phyloP scores from a whole-genome alignment of 2,329 filamentous ascomycete genomes.

The Neoarthrinium moseri region DNA sequence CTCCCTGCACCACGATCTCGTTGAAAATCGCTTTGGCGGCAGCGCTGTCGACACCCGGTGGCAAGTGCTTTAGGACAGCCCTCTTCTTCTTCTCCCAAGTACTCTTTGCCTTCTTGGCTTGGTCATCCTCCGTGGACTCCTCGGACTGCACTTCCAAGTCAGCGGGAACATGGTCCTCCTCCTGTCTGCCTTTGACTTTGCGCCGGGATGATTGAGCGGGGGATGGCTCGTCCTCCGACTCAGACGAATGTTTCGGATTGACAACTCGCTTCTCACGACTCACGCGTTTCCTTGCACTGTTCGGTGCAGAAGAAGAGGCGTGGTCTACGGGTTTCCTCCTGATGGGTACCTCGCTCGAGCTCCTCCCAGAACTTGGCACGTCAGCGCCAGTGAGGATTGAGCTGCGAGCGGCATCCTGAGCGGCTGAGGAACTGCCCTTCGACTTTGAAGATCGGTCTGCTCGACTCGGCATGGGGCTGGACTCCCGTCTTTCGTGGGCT shows the following conservation, averaged over 20 bases:
- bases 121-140: constrained; percentile 11
- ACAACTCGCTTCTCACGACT: constrained; percentile 9
- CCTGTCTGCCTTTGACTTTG: constrained; percentile 22
- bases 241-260: constrained; percentile 1
- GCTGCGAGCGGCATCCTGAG: constrained; percentile 14
- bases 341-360: constrained; percentile 15
- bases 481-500: constrained; percentile 25
- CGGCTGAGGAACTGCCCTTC: constrained; percentile 15
- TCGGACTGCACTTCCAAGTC: background rate
- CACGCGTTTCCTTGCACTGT: constrained; percentile 21
- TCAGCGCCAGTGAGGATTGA: background rate
- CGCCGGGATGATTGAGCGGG: background rate
- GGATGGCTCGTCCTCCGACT: constrained; percentile 2
- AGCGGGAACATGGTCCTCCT: constrained; percentile 26
- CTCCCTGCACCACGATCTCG: constrained; percentile 90
- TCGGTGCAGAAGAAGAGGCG: constrained; percentile 12
- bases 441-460: constrained; percentile 15
- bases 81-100: constrained; percentile 63
- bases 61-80: constrained; percentile 72
- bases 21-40: constrained; percentile 92
- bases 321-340: constrained; percentile 18
- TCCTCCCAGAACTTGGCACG: constrained; percentile 7
- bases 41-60: constrained; percentile 75
- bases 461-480: constrained; percentile 13
- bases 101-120: constrained; percentile 37